Percentiles rank a stretch among this genome's conserved stretches.
phyloP scores from a whole-genome alignment of 345 rosid species.

The Conringia planisiliqua region DNA sequence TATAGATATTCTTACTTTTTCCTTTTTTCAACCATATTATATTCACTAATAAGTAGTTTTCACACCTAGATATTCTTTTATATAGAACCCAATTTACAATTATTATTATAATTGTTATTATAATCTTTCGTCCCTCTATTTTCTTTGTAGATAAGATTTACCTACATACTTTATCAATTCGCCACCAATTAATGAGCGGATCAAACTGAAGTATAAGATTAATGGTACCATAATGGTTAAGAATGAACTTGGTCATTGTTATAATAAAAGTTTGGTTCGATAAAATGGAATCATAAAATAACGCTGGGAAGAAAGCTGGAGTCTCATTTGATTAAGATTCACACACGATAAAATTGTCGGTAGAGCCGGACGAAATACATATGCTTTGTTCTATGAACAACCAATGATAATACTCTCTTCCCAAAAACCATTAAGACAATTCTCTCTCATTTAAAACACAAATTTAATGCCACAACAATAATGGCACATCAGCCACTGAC shows the following conservation, averaged over 20 bases:
- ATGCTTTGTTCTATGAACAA: slow-evolving; percentile 9
- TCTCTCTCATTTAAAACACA: slow-evolving; percentile 18
- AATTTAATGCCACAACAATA: slow-evolving; percentile 24
- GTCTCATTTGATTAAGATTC: slow-evolving; percentile 4
- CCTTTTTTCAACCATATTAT: too few relatives aligned
- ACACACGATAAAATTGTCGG: slow-evolving; percentile 1
- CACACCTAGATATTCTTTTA: too few relatives aligned
- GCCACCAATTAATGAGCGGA: neutral
- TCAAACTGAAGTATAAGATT: neutral
- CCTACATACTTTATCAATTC: neutral
- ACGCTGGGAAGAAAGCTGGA: neutral
- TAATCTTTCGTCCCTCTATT: neutral
- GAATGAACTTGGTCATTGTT: neutral
- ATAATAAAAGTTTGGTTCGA: neutral
- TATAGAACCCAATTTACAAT: too few relatives aligned
- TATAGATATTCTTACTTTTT: too few relatives aligned
- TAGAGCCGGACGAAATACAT: slow-evolving; percentile 6
- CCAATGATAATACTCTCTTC: slow-evolving; percentile 11
- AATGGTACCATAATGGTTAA: neutral
- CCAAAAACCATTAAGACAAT: neutral
- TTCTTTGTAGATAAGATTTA: slow-evolving; percentile 10
- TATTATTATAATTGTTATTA: neutral
- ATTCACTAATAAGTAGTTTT: too few relatives aligned
- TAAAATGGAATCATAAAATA: neutral
- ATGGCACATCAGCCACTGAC: slow-evolving; percentile 27